phyloP scores from a whole-genome alignment of 2,329 filamentous ascomycete genomes.

The Geoglossum cookeanum region DNA sequence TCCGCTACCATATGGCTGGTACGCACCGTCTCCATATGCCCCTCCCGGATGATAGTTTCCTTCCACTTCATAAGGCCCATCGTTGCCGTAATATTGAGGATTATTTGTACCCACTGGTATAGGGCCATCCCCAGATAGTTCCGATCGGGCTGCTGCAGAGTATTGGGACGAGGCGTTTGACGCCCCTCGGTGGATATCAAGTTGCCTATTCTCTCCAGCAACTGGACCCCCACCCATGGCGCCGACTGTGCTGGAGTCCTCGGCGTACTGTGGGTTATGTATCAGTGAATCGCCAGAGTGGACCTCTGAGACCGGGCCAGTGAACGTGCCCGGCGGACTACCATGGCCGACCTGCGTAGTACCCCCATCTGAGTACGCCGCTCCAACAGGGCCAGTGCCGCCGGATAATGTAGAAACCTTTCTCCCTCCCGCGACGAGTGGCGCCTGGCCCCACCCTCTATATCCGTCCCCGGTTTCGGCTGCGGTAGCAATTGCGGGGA shows the following conservation, averaged over 20 bases:
- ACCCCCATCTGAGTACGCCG: conserved; percentile 52
- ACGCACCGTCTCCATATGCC: conserved; percentile 35
- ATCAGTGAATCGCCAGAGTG: conserved; percentile 48
- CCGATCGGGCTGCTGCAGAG: conserved; percentile 60
- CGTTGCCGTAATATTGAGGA: conserved; percentile 27
- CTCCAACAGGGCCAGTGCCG: conserved; percentile 28
- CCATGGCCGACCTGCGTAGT: background rate
- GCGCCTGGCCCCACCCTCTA: conserved; percentile 81
- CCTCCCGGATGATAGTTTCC: conserved; percentile 34
- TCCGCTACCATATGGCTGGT: conserved; percentile 32
- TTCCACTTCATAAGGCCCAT: conserved; percentile 18
- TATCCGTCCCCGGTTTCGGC: conserved; percentile 47
- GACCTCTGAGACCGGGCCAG: conserved; percentile 39
- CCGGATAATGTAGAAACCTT: conserved; percentile 79
- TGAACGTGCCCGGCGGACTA: background rate
- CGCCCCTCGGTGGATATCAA: conserved; percentile 65
- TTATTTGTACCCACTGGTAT: conserved; percentile 26
- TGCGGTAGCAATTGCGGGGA: conserved; percentile 40
- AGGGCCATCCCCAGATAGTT: conserved; percentile 35
- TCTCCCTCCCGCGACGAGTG: conserved; percentile 40
- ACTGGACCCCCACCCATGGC: conserved; percentile 53
- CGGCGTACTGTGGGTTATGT: conserved; percentile 28
- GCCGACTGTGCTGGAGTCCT: conserved; percentile 67
- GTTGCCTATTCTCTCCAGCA: conserved; percentile 30
- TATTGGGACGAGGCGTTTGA: conserved; percentile 96